Base-by-base conservation (phyloP, 495 filamentous ascomycete genomes). In the Entonaema liquescens region DNA sequence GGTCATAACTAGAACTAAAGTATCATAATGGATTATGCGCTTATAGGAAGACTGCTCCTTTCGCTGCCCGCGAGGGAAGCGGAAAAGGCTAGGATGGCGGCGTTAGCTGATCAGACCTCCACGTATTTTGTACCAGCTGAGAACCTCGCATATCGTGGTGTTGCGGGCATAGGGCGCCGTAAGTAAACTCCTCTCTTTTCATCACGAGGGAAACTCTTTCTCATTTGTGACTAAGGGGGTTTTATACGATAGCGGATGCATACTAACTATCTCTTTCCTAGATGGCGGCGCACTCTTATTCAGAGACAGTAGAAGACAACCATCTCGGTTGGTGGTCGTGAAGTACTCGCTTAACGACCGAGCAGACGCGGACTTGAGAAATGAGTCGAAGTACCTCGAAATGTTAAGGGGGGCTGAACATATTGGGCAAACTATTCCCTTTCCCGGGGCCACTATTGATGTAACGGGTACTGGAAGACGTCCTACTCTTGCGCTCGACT, bases 401-500 rank as follows among this genome's bases (percentile, higher is more conserved):
- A 17, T 29, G n/a, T 36, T 75, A 8, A 38, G 54, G 42, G 70
- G 70, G 4, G 69, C 73, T 19, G 65, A 74, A 33, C 72, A 74
- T 29, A 74, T 74, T 29, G 58, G 52, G 12, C 65, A 55, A 38
- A 19, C 59, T 3, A 61, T 74, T 21, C 42, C 56, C 0, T 38
- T 74, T 2, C 42, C 55, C 1, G 42, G 67, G 2, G 19, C 64
- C 23, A 23, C 50, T 1, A 3, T 74, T 9, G 53, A 66, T 13
- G 25, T 62, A 1, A 38, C 60, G 3, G 55, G 44, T 12, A 38
- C 59, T 11, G 59, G 42, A 21, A 53, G 19, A 52, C 62, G 65
- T 17, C 69, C 68, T 15, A 69, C 69, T 4, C 36, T 74, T 12
- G 72, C 72, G 6, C 28, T 74, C 17, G 65, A 72, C 60, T 69